phyloP scores from a whole-genome alignment of 2,329 filamentous ascomycete genomes.

The Colletotrichum sublineola region DNA sequence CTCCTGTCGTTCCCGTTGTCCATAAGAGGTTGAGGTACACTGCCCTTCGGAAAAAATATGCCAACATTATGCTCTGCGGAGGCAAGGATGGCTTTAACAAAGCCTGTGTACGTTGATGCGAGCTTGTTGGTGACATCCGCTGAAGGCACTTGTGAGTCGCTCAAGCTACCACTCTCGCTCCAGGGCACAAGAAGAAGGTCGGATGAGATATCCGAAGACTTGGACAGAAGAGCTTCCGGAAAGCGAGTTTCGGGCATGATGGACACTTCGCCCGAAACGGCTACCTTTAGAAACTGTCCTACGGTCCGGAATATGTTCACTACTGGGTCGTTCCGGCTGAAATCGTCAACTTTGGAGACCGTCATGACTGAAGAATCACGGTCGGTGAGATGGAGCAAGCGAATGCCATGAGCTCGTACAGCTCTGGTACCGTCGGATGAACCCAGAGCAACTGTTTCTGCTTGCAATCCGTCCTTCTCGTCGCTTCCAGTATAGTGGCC shows the following conservation, averaged over 20 bases:
- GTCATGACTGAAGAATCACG: slow-evolving; percentile 97
- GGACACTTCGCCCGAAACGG: slow-evolving; percentile 84
- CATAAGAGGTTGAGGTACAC: slow-evolving; percentile 58
- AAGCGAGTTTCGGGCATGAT: slow-evolving; percentile 84
- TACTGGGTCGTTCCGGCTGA: slow-evolving; percentile 81
- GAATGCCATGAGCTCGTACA: slow-evolving; percentile 85
- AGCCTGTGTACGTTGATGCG: slow-evolving; percentile 73
- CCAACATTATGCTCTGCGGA: slow-evolving; percentile 77
- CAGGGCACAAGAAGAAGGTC: slow-evolving; percentile 89
- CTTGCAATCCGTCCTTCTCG: slow-evolving; percentile 8
- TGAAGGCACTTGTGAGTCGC: slow-evolving; percentile 46
- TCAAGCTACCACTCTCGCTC: slow-evolving; percentile 83
- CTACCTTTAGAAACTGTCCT: slow-evolving; percentile 84
- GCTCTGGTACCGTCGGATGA: slow-evolving; percentile 50
- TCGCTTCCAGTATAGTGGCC: slow-evolving; percentile 42
- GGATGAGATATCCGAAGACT: slow-evolving; percentile 76
- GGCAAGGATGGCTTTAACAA: slow-evolving; percentile 77
- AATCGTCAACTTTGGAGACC: slow-evolving; percentile 84
- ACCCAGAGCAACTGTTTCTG: background rate
- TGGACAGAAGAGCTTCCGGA: slow-evolving; percentile 79
- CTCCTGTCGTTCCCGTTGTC: slow-evolving; percentile 50
- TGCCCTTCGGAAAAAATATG: slow-evolving; percentile 82
- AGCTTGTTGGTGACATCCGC: slow-evolving; percentile 50
- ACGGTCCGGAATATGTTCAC: slow-evolving; percentile 93
- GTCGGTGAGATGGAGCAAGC: slow-evolving; percentile 88